Evolutionary conservation across 2,329 filamentous ascomycete genomes (phyloP).

Genomic region (Aschersonia sp.): DNA sequence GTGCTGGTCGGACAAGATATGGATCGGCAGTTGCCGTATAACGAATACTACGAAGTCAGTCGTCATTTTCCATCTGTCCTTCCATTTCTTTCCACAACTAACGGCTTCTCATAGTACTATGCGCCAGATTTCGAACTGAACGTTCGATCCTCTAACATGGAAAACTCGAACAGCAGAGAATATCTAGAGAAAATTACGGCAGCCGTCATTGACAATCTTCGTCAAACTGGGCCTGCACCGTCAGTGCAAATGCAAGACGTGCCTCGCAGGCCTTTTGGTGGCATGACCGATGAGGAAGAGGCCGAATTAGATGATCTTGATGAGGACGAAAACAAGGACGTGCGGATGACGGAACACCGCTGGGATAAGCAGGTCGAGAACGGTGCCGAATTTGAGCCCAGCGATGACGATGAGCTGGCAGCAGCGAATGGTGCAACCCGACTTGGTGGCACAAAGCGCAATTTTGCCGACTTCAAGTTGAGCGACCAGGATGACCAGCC

Average conservation of each 20-base stretch:
- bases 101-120: conserved; percentile 53
- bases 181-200: conserved; percentile 74
- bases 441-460: conserved; percentile 31
- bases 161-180: conserved; percentile 75
- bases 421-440: conserved; percentile 55
- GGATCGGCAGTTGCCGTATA: conserved; percentile 74
- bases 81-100: conserved; percentile 8
- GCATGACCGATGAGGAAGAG: conserved; percentile 53
- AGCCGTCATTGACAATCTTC: conserved; percentile 71
- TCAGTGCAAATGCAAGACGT: conserved; percentile 84
- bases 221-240: conserved; percentile 72
- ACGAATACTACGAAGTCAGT: conserved; percentile 76
- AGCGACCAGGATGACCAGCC: conserved; percentile 19
- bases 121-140: conserved; percentile 83
- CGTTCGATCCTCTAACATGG: conserved; percentile 75
- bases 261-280: conserved; percentile 44
- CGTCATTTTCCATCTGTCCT: neutral
- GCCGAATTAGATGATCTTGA: conserved; percentile 56
- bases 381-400: conserved; percentile 73
- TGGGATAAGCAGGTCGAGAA: conserved; percentile 69
- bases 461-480: conserved; percentile 38
- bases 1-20: conserved; percentile 74
- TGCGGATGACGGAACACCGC: conserved; percentile 64
- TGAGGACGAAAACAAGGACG: conserved; percentile 75
- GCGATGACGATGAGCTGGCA: conserved; percentile 76